Conservation (phyloP, 495 filamentous ascomycete species). For the Penicillium pulvis region DNA sequence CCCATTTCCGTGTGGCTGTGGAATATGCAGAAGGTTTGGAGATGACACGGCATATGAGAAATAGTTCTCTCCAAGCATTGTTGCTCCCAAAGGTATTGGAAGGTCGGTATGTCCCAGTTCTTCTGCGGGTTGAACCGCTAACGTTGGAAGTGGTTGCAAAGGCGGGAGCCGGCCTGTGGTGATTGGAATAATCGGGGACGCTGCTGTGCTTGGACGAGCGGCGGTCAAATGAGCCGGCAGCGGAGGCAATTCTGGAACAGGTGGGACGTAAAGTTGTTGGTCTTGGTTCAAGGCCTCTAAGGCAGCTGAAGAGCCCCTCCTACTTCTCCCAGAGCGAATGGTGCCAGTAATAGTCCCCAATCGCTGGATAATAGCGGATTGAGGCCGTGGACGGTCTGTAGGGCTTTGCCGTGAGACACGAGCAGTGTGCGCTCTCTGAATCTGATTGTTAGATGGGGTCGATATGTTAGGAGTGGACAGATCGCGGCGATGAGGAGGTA, state of each 20-base stretch:
- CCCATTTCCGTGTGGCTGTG: conserved; percentile 21
- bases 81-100: conserved; percentile 23
- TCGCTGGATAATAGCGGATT: conserved; percentile 33
- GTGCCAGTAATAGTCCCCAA: conserved; percentile 31
- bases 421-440: conserved; percentile 30
- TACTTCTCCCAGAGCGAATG: conserved; percentile 22
- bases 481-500: conserved; percentile 5
- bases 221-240: conserved; percentile 6
- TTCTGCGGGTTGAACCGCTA: conserved; percentile 23
- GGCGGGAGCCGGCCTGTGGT: conserved; percentile 13
- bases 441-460: not conserved
- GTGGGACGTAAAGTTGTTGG: conserved; percentile 6
- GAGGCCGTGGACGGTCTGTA: conserved; percentile 26
- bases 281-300: not conserved
- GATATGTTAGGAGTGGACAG: not conserved
- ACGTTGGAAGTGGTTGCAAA: conserved; percentile 16
- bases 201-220: conserved; percentile 7
- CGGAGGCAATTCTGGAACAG: conserved; percentile 2
- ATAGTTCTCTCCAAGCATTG: conserved; percentile 30
- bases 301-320: conserved; percentile 21
- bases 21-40: conserved; percentile 38
- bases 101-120: conserved; percentile 15
- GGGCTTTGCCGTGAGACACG: conserved; percentile 22
- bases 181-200: conserved; percentile 10
- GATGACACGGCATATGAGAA: conserved; percentile 44